Evolutionary conservation across 306 rosid genomes (phyloP).

Genomic region (Gleditsia sinensis): DNA sequence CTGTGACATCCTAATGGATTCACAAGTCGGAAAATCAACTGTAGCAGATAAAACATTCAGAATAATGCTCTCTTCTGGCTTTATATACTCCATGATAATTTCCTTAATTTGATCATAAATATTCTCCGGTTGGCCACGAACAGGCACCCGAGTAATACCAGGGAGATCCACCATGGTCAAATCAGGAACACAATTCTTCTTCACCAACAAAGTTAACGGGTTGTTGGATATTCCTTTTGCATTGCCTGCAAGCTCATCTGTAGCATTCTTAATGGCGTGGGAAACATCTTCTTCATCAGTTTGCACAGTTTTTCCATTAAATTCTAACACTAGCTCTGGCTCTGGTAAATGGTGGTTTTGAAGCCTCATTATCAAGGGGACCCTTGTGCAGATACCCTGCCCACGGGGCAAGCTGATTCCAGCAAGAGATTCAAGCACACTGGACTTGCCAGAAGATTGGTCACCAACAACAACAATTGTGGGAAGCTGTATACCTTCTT

Average conservation of each 20-base stretch:
- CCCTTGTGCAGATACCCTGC: constrained; percentile 49
- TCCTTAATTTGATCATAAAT: constrained; percentile 43
- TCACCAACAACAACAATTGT: constrained; percentile 48
- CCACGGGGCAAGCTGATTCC: constrained; percentile 48
- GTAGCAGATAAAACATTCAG: constrained; percentile 47
- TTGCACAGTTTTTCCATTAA: not conserved
- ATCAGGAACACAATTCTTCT: constrained; percentile 42
- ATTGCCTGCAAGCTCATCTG: constrained; percentile 39
- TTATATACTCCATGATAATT: constrained; percentile 43
- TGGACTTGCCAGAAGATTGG: constrained; percentile 48
- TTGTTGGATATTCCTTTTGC: constrained; percentile 34
- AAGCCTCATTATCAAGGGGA: constrained; percentile 43
- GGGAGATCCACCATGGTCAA: constrained; percentile 48
- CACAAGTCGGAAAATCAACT: constrained; percentile 50
- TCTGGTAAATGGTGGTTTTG: constrained; percentile 14
- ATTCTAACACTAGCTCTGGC: constrained; percentile 27
- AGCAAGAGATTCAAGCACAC: constrained; percentile 48
- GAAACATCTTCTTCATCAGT: constrained; percentile 26
- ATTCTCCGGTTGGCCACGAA: constrained; percentile 45
- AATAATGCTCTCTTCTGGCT: constrained; percentile 46
- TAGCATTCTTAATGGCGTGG: constrained; percentile 30
- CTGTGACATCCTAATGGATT: constrained; percentile 51
- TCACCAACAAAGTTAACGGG: constrained; percentile 37
- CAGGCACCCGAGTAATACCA: constrained; percentile 48
- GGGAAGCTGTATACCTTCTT: constrained; percentile 44